These are phyloP conservation scores for Sporothrix euskadiensis DNA, from an alignment of 2,329 filamentous ascomycete species.

Conservation along the genomic window DNA sequence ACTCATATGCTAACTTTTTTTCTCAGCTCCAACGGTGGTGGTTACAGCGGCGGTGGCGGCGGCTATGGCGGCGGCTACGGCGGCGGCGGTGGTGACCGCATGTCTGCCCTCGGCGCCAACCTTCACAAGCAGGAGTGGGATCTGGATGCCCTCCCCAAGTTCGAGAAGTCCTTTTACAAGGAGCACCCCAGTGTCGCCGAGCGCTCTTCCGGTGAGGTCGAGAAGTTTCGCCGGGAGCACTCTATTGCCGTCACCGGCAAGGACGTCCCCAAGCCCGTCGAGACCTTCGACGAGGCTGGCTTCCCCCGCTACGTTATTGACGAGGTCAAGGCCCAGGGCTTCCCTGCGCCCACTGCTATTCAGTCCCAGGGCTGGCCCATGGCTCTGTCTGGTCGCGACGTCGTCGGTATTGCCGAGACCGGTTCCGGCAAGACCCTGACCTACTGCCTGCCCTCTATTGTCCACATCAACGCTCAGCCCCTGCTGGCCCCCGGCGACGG, in stretches of 20 bases:
- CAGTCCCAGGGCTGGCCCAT: conserved; percentile 99
- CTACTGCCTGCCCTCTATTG: conserved; percentile 96
- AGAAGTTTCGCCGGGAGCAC: conserved; percentile 82
- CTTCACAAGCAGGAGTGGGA: conserved; percentile 92
- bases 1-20: neutral
- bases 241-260: conserved; percentile 79
- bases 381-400: conserved; percentile 95
- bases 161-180: conserved; percentile 99
- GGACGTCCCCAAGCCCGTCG: conserved; percentile 88
- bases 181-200: conserved; percentile 77
- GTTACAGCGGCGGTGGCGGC: conserved; percentile 42
- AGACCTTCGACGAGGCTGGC: conserved; percentile 95
- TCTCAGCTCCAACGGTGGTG: conserved; percentile 18
- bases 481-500: conserved; percentile 93
- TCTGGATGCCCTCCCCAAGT: conserved; percentile 77
- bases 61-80: conserved; percentile 42
- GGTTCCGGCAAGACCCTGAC: conserved; percentile 98
- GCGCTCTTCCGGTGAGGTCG: conserved; percentile 77
- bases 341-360: conserved; percentile 89
- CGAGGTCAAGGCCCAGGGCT: conserved; percentile 97
- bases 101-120: conserved; percentile 85
- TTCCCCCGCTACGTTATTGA: conserved; percentile 98
- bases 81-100: conserved; percentile 76
- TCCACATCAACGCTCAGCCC: conserved; percentile 99
- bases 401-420: conserved; percentile 98